Conservation (phyloP, 1,139 yeast genomes). For the Yamadazyma siamensis region DNA sequence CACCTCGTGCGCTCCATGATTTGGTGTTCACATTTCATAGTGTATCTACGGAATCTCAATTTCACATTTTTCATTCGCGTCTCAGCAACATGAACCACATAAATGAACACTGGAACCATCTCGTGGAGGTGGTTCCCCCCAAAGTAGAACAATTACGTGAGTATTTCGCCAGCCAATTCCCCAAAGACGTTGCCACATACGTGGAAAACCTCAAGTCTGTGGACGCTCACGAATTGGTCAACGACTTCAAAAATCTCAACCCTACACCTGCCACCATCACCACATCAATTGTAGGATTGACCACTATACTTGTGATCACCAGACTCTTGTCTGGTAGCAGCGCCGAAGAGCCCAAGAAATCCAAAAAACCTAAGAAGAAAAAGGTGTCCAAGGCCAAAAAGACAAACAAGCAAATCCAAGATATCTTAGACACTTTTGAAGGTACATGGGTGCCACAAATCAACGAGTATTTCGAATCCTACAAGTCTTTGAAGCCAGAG, state of each 20-base stretch:
- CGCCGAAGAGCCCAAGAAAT: slow-evolving; percentile 7
- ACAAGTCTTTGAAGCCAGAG: slow-evolving; percentile 29
- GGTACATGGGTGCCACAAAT: slow-evolving; percentile 42
- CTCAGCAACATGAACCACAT: slow-evolving; percentile 7
- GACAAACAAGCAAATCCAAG: slow-evolving; percentile 41
- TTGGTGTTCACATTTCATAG: too few species aligned
- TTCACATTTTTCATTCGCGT: too few species aligned
- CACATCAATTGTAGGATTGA: slow-evolving; percentile 28
- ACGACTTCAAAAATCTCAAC: slow-evolving; percentile 28
- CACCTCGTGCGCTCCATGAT: too few species aligned
- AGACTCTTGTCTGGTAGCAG: slow-evolving; percentile 15
- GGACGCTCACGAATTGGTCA: slow-evolving; percentile 21
- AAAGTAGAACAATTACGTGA: slow-evolving; percentile 9
- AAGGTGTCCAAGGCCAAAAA: slow-evolving; percentile 41
- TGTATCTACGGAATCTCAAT: too few species aligned
- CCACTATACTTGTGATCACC: slow-evolving; percentile 22
- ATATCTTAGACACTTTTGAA: slow-evolving; percentile 41
- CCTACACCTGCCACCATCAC: slow-evolving; percentile 36
- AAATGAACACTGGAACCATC: slow-evolving; percentile 9
- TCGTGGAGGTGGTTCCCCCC: slow-evolving; percentile 11
- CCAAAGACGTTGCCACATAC: slow-evolving; percentile 10
- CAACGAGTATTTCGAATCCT: slow-evolving; percentile 36
- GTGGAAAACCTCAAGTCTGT: slow-evolving; percentile 9
- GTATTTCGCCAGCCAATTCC: slow-evolving; percentile 8
- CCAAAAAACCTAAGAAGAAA: slow-evolving; percentile 26